Conservation (phyloP, 2,329 filamentous ascomycete genomes). For the Aspergillus sp. region DNA sequence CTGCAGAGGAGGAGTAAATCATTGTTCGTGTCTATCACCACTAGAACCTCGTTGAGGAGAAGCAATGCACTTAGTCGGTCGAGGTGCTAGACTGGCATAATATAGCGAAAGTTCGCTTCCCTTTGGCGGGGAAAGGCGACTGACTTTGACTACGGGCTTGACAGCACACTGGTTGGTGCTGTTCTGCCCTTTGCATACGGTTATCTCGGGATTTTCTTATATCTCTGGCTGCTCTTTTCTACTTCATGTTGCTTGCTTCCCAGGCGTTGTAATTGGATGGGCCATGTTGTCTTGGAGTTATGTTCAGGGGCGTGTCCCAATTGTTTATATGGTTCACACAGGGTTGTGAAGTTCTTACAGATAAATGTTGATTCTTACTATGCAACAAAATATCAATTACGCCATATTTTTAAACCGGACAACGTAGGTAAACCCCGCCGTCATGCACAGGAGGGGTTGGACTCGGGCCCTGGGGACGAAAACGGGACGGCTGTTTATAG, state of each 20-base stretch:
- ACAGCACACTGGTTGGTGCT: not conserved
- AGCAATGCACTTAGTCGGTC: not conserved
- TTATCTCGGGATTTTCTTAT: not conserved
- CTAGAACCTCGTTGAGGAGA: not conserved
- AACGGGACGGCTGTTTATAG: conserved; percentile 19
- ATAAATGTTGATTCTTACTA: not conserved
- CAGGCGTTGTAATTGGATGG: conserved; percentile 16
- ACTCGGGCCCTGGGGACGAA: not conserved
- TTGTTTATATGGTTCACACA: not conserved
- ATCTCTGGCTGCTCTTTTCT: conserved; percentile 4
- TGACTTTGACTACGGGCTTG: not conserved
- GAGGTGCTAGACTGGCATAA: not conserved
- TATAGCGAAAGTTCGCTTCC: not conserved
- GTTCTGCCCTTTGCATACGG: conserved; percentile 14
- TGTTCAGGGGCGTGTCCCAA: conserved; percentile 15
- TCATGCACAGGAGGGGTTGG: not conserved
- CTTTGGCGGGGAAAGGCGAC: not conserved
- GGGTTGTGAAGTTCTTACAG: not conserved
- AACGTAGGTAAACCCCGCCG: not conserved
- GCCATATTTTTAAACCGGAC: not conserved
- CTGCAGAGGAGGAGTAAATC: conserved; percentile 66
- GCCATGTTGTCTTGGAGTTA: conserved; percentile 11
- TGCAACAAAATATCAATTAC: not conserved
- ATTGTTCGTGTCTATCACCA: not conserved
- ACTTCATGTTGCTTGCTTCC: conserved; percentile 9